phyloP scores from a whole-genome alignment of 257 asterid species.

The Voacanga thouarsii region DNA sequence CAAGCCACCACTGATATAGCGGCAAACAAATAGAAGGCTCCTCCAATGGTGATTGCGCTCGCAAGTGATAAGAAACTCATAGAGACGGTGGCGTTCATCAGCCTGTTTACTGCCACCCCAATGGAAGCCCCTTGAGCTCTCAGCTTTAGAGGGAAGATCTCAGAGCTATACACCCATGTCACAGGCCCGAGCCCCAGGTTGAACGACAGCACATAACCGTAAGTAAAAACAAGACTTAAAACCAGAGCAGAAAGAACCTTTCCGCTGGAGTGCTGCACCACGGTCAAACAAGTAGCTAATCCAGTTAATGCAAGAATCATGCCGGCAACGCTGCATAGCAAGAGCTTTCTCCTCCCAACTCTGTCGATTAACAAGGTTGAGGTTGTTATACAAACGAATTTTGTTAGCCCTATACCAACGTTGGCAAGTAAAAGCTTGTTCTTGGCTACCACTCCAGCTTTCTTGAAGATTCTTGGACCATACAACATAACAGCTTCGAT shows the following conservation, averaged over 20 bases:
- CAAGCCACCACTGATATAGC: slow-evolving; percentile 47
- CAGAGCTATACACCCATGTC: slow-evolving; percentile 82
- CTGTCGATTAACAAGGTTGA: slow-evolving; percentile 56
- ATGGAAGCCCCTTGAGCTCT: slow-evolving; percentile 67
- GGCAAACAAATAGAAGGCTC: slow-evolving; percentile 52
- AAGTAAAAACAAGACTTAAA: slow-evolving; percentile 45
- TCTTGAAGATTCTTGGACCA: slow-evolving; percentile 55
- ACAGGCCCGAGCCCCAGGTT: slow-evolving; percentile 73
- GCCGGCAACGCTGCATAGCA: slow-evolving; percentile 48
- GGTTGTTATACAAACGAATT: slow-evolving; percentile 41
- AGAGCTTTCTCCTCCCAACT: slow-evolving; percentile 54
- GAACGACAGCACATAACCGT: slow-evolving; percentile 48
- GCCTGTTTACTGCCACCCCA: slow-evolving; percentile 62
- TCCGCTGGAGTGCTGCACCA: slow-evolving; percentile 32
- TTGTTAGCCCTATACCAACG: slow-evolving; percentile 59
- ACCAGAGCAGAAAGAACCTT: slow-evolving; percentile 49
- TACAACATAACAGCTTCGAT: slow-evolving; percentile 61
- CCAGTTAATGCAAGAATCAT: slow-evolving; percentile 53
- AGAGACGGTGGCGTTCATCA: slow-evolving; percentile 70
- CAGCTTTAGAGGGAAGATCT: slow-evolving; percentile 54
- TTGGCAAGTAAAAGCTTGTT: slow-evolving; percentile 46
- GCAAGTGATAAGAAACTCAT: slow-evolving; percentile 60
- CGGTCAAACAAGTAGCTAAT: slow-evolving; percentile 49
- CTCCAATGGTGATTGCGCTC: slow-evolving; percentile 53
- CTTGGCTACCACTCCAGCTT: slow-evolving; percentile 49